Conservation (phyloP, 2,329 filamentous ascomycete genomes). For the Fusarium mundagurra region DNA sequence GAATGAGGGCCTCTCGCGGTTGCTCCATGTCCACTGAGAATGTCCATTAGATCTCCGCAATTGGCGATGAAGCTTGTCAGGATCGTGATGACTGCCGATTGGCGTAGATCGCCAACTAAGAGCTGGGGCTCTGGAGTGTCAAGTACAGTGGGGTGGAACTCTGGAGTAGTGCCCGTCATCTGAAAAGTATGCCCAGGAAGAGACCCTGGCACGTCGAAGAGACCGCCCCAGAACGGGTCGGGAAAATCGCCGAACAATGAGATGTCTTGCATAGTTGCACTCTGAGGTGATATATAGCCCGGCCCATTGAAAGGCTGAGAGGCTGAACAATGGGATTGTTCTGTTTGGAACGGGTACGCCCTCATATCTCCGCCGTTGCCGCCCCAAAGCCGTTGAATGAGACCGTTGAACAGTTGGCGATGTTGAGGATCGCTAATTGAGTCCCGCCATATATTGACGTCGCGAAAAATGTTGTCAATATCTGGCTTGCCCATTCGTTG, state of each 20-base stretch:
- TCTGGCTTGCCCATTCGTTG: fast-evolving
- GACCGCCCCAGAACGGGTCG: not conserved
- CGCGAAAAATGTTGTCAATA: not conserved
- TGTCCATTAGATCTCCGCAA: not conserved
- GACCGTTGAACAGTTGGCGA: not conserved
- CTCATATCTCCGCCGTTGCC: fast-evolving
- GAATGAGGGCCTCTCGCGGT: fast-evolving
- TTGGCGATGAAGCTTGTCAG: not conserved
- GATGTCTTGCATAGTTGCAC: not conserved
- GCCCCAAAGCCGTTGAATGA: not conserved
- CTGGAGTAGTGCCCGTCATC: fast-evolving
- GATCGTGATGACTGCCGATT: not conserved
- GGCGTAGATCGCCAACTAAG: fast-evolving
- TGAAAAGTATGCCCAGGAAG: fast-evolving
- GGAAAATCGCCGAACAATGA: fast-evolving
- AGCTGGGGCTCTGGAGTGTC: fast-evolving
- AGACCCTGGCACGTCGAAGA: fast-evolving
- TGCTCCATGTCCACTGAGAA: not conserved
- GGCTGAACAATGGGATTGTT: fast-evolving
- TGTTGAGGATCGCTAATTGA: not conserved
- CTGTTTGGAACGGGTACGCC: not conserved
- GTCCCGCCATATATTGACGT: not conserved
- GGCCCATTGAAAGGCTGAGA: fast-evolving
- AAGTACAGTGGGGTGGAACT: fast-evolving
- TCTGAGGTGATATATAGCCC: fast-evolving